Percentiles rank a stretch among this genome's conserved stretches.
These are phyloP conservation scores for Trametes polyzona DNA, from an alignment of 1,284 basidiomycete genomes.

Conservation along the genomic window DNA sequence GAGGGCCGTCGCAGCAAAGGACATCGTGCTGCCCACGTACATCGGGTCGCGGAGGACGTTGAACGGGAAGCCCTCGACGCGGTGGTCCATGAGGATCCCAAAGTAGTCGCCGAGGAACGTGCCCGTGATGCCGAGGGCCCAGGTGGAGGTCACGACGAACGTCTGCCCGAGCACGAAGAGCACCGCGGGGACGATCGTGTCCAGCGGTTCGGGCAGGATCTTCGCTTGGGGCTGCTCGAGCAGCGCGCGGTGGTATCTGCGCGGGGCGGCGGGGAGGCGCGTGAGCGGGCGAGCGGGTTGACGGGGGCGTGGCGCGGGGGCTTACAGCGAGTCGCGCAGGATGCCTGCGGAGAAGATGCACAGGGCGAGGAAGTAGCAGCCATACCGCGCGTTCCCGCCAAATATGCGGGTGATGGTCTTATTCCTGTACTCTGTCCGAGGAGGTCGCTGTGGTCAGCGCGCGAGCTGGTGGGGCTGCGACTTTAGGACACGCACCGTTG, in stretches of 20 bases:
- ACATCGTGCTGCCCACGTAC: slow-evolving; percentile 93
- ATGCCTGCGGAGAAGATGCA: slow-evolving; percentile 89
- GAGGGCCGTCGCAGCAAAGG: slow-evolving; percentile 81
- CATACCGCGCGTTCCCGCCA: slow-evolving; percentile 72
- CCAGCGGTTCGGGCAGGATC: slow-evolving; percentile 60
- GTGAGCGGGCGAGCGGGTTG: background rate
- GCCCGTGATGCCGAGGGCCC: slow-evolving; percentile 90
- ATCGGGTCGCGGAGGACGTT: slow-evolving; percentile 93
- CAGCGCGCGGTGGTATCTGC: slow-evolving; percentile 75
- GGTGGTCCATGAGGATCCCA: slow-evolving; percentile 94
- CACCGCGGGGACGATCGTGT: slow-evolving; percentile 62
- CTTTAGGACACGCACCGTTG: slow-evolving; percentile 68
- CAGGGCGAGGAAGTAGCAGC: slow-evolving; percentile 92
- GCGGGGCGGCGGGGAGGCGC: too few species aligned
- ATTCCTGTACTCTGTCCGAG: slow-evolving; percentile 76
- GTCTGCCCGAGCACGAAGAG: slow-evolving; percentile 78
- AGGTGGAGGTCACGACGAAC: slow-evolving; percentile 89
- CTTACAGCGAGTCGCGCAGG: slow-evolving; percentile 85
- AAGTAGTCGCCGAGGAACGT: slow-evolving; percentile 98
- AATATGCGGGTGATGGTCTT: slow-evolving; percentile 85
- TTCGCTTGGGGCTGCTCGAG: slow-evolving; percentile 67
- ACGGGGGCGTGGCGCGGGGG: too few species aligned
- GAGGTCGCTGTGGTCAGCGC: slow-evolving; percentile 4
- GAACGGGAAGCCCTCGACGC: slow-evolving; percentile 92
- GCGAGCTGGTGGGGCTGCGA: background rate